These are phyloP conservation scores for Tolypocladium ophioglossoides DNA, from an alignment of 2,329 filamentous ascomycete genomes.

Conservation along the genomic window DNA sequence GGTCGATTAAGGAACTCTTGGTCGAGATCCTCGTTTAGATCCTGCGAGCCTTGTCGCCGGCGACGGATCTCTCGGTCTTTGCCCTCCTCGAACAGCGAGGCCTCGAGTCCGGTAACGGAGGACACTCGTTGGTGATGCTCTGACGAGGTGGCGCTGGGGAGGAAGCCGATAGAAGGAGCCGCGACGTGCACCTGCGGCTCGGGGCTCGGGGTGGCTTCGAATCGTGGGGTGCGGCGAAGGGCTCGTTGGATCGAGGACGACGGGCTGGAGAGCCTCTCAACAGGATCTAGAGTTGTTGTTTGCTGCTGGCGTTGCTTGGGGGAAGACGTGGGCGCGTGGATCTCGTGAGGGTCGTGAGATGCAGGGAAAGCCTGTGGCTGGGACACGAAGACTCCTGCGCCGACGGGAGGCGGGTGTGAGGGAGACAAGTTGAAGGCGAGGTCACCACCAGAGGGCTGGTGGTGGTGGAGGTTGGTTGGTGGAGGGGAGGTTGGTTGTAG, in stretches of 20 bases:
- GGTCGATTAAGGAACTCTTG: slow-evolving; percentile 24
- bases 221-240: slow-evolving; percentile 42
- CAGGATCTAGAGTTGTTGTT: slow-evolving; percentile 22
- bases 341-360: slow-evolving; percentile 45
- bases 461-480: background rate
- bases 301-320: slow-evolving; percentile 21
- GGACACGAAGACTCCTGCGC: slow-evolving; percentile 33
- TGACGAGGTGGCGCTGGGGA: slow-evolving; percentile 23
- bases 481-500: background rate
- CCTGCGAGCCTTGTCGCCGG: slow-evolving; percentile 32
- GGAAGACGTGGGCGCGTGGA: slow-evolving; percentile 33
- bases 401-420: slow-evolving; percentile 22
- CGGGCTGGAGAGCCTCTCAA: slow-evolving; percentile 29
- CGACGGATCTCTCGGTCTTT: slow-evolving; percentile 1
- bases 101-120: slow-evolving; percentile 28
- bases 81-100: slow-evolving; percentile 17
- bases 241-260: slow-evolving; percentile 34
- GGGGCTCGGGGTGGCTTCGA: slow-evolving; percentile 32
- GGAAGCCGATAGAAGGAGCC: slow-evolving; percentile 37
- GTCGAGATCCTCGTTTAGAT: slow-evolving; percentile 34
- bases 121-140: slow-evolving; percentile 6
- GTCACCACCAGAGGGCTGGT: slow-evolving; percentile 23
- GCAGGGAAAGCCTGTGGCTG: slow-evolving; percentile 23
- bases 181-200: slow-evolving; percentile 34
- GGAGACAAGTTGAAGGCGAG: slow-evolving; percentile 36